phyloP scores from a whole-genome alignment of 2,329 filamentous ascomycete genomes.

The Colletotrichum cereale region DNA sequence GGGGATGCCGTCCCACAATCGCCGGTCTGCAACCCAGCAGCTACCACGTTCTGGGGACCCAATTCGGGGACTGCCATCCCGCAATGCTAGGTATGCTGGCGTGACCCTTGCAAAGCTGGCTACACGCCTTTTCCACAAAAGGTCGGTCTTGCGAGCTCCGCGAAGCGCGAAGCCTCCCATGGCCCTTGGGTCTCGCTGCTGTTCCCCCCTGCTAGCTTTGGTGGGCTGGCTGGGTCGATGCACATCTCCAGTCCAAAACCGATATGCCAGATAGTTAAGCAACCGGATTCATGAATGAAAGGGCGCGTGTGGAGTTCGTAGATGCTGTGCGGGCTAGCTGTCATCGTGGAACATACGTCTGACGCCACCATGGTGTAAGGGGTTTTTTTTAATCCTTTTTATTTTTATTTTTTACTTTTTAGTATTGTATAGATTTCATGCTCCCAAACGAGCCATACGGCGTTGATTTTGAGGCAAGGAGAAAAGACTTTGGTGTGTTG shows the following conservation, averaged over 20 bases:
- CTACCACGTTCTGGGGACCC: constrained; percentile 23
- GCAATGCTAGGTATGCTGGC: constrained; percentile 19
- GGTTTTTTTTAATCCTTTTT: no score
- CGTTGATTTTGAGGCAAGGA: not conserved
- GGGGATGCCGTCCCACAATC: constrained; percentile 1
- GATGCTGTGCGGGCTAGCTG: not conserved
- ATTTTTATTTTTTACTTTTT: no score
- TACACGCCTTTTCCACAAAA: constrained; percentile 15
- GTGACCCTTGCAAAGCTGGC: constrained; percentile 7
- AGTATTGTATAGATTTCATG: not conserved
- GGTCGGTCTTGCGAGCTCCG: constrained; percentile 20
- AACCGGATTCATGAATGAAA: not conserved
- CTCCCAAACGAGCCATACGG: not conserved
- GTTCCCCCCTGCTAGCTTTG: constrained; percentile 5
- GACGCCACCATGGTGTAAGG: not conserved
- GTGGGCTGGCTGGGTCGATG: not conserved
- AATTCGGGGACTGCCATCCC: constrained; percentile 12
- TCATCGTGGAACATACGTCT: no score
- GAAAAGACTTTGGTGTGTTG: not conserved
- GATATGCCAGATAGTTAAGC: not conserved
- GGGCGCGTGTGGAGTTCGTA: not conserved
- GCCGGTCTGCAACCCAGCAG: constrained; percentile 4
- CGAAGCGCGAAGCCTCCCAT: constrained; percentile 15
- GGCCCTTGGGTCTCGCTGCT: no score
- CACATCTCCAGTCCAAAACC: not conserved